These are phyloP conservation scores for Telopea speciosissima DNA, from an alignment of 177 flowering plant species.

Conservation along the genomic window DNA sequence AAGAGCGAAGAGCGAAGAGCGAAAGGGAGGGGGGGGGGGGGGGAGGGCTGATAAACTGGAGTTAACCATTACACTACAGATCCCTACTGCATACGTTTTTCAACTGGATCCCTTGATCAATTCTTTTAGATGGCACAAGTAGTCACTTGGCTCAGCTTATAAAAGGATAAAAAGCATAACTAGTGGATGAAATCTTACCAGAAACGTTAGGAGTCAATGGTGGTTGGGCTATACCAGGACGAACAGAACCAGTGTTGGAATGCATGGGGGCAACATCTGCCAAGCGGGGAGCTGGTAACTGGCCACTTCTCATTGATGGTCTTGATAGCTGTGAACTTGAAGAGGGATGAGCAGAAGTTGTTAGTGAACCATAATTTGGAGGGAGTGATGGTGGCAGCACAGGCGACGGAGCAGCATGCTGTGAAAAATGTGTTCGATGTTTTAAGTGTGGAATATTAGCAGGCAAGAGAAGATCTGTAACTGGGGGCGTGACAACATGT, in stretches of 20 bases:
- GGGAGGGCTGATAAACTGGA: too few relatives aligned
- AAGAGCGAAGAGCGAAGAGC: neutral
- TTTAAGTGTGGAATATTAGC: conserved; percentile 29
- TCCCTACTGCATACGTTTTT: too few relatives aligned
- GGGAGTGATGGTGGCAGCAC: conserved; percentile 34
- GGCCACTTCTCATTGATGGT: conserved; percentile 43
- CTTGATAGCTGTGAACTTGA: conserved; percentile 42
- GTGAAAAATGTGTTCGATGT: conserved; percentile 25
- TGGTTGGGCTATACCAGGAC: conserved; percentile 64
- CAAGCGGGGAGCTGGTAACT: conserved; percentile 27
- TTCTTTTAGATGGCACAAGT: neutral
- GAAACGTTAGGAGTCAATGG: conserved; percentile 59
- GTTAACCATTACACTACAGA: too few relatives aligned
- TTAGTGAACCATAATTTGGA: conserved; percentile 43
- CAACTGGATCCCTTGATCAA: too few relatives aligned
- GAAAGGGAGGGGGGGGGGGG: too few relatives aligned
- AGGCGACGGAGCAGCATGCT: conserved; percentile 20
- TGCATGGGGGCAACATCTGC: conserved; percentile 51
- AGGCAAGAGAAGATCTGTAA: conserved; percentile 38
- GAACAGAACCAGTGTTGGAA: conserved; percentile 28
- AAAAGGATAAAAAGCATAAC: neutral
- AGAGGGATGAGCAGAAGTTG: conserved; percentile 45
- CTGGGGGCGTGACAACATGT: conserved; percentile 22
- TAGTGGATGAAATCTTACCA: conserved; percentile 35
- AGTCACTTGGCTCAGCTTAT: neutral